Conservation (phyloP, 176 grass and related monocot genomes). For the Avena eriantha region DNA sequence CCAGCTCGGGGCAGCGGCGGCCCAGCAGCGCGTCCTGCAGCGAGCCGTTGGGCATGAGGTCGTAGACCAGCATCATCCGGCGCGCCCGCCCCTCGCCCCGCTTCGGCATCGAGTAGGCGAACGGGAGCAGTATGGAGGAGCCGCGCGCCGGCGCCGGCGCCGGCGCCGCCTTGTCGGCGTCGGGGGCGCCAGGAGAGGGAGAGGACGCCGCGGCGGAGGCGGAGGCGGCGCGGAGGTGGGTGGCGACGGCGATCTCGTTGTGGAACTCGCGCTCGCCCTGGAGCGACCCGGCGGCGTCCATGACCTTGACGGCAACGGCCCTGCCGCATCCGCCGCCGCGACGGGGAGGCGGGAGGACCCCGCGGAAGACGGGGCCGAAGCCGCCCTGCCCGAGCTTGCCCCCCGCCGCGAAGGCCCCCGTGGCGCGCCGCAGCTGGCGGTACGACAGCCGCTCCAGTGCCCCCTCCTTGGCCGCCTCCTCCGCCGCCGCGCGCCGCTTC, state of each 20-base stretch:
- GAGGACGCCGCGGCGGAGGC: background rate
- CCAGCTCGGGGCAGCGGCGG: slow-evolving; percentile 60
- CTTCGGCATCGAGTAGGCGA: slow-evolving; percentile 60
- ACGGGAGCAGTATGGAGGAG: slow-evolving; percentile 52
- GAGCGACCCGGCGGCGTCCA: slow-evolving; percentile 69
- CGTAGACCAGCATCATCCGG: slow-evolving; percentile 77
- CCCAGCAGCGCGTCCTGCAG: slow-evolving; percentile 82
- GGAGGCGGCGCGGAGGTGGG: slow-evolving; percentile 39
- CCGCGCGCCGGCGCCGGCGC: background rate
- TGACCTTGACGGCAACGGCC: slow-evolving; percentile 76
- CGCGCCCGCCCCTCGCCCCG: slow-evolving; percentile 30
- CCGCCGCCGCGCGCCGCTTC: background rate
- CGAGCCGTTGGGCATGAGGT: slow-evolving; percentile 79
- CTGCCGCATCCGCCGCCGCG: background rate
- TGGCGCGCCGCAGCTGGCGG: slow-evolving; percentile 67
- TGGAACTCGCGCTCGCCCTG: slow-evolving; percentile 95
- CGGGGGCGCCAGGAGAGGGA: background rate
- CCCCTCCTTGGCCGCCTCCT: background rate
- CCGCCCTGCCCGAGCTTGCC: slow-evolving; percentile 77
- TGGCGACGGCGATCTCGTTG: slow-evolving; percentile 74
- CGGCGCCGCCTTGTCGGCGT: background rate
- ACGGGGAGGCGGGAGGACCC: slow-evolving; percentile 32
- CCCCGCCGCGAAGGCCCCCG: slow-evolving; percentile 49
- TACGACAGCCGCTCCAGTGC: slow-evolving; percentile 53
- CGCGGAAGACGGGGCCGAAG: slow-evolving; percentile 73